A percentile compares a stretch with the other conserved stretches of the same genome.
Conservation (phyloP, 768 basidiomycete genomes). For the Hemileccinum impolitum region DNA sequence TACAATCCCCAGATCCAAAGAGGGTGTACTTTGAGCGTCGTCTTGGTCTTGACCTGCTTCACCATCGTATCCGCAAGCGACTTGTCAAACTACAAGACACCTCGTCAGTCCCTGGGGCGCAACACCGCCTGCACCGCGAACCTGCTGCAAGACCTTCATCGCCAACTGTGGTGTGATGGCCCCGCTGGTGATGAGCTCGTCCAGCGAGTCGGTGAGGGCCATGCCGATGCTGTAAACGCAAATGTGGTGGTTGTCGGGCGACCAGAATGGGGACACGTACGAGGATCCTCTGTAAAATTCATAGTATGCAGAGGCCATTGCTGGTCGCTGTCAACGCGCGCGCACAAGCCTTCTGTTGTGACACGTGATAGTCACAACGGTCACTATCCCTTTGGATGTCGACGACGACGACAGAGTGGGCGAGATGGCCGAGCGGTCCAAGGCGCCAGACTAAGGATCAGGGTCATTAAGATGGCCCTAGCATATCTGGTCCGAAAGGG, state of each 20-base stretch:
- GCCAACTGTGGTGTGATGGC: constrained; percentile 96
- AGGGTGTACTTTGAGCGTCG: constrained; percentile 74
- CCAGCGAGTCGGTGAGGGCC: constrained; percentile 95
- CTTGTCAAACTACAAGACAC: constrained; percentile 79
- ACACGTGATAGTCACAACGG: no score
- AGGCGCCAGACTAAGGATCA: constrained; percentile 58
- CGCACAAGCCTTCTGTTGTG: no score
- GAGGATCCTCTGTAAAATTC: constrained; percentile 91
- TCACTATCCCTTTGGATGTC: no score
- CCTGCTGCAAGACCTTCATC: constrained; percentile 99
- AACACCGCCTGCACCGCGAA: constrained; percentile 27
- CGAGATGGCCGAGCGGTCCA: constrained; percentile 60
- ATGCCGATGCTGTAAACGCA: constrained; percentile 75
- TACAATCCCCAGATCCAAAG: background rate
- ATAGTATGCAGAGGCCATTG: constrained; percentile 84
- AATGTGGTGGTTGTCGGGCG: background rate
- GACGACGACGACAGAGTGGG: no score
- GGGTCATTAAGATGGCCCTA: constrained; percentile 30
- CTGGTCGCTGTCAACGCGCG: no score
- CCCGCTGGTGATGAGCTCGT: constrained; percentile 96
- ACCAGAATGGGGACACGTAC: constrained; percentile 47
- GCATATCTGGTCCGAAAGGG: constrained; percentile 38
- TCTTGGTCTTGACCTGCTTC: constrained; percentile 93
- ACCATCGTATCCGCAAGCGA: constrained; percentile 90
- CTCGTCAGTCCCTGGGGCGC: no score